A percentile compares a stretch with the other conserved stretches of the same genome.
phyloP scores from a whole-genome alignment of 2,329 filamentous ascomycete species.

The Aspergillus sp. region DNA sequence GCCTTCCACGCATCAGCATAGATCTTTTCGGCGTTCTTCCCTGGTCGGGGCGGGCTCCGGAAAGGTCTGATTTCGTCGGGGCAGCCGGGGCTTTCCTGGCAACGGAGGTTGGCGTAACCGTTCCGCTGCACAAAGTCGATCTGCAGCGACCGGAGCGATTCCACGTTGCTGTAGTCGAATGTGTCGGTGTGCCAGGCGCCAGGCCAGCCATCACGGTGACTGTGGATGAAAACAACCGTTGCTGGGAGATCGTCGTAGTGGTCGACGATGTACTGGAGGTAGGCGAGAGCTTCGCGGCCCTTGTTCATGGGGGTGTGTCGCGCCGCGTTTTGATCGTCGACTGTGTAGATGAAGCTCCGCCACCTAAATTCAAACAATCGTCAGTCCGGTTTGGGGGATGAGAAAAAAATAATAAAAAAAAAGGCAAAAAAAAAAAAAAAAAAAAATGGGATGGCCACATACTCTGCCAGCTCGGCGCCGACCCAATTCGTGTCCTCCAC shows the following conservation, averaged over 20 bases:
- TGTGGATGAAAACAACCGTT: conserved; percentile 56
- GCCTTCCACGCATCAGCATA: conserved; percentile 35
- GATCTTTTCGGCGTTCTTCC: conserved; percentile 26
- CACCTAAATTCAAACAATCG: conserved; percentile 30
- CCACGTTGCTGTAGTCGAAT: conserved; percentile 54
- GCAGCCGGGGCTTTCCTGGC: conserved; percentile 37
- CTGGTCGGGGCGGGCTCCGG: conserved; percentile 24
- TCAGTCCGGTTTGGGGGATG: not conserved
- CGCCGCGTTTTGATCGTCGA: conserved; percentile 34
- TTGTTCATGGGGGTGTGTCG: conserved; percentile 42
- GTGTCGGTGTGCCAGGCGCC: conserved; percentile 59
- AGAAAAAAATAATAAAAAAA: not conserved
- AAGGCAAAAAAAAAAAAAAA: not conserved
- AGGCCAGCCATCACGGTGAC: conserved; percentile 49
- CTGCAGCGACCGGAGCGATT: conserved; percentile 51
- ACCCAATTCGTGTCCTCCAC: conserved; percentile 51
- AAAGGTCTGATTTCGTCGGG: conserved; percentile 35
- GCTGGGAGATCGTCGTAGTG: conserved; percentile 51
- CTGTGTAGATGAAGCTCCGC: conserved; percentile 47
- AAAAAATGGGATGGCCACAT: not conserved
- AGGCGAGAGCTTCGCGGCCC: conserved; percentile 46
- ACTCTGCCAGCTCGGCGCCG: conserved; percentile 44
- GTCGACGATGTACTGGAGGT: conserved; percentile 48
- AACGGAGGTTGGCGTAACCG: conserved; percentile 62
- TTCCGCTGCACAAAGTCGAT: conserved; percentile 50